A percentile compares a stretch with the other conserved stretches of the same genome.
These are phyloP conservation scores for Glonium stellatum DNA, from an alignment of 495 filamentous ascomycete genomes.

Conservation along the genomic window DNA sequence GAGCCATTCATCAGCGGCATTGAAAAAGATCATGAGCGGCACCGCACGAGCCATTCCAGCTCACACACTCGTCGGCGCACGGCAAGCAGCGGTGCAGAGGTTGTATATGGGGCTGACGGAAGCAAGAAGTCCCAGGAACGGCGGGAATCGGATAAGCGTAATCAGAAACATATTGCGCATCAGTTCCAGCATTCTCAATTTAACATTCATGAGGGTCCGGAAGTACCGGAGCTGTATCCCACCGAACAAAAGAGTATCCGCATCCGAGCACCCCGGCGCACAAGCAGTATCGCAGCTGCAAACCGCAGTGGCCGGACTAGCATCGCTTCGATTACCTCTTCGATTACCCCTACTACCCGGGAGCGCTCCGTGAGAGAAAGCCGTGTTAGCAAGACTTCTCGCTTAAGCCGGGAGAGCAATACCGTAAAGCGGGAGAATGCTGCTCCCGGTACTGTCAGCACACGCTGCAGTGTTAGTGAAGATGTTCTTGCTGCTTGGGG, in stretches of 20 bases:
- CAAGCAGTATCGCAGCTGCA: neutral
- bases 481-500: slow-evolving; percentile 40
- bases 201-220: neutral
- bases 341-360: neutral
- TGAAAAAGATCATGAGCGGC: slow-evolving; percentile 2
- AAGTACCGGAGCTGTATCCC: neutral
- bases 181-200: neutral
- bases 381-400: neutral
- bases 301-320: neutral
- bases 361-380: slow-evolving; percentile 1
- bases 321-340: neutral
- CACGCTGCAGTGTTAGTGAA: slow-evolving; percentile 36
- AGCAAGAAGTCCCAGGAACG: neutral
- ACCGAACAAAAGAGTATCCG: neutral
- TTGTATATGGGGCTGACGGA: slow-evolving; percentile 2
- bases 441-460: slow-evolving; percentile 7
- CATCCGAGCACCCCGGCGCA: neutral
- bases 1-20: slow-evolving; percentile 9
- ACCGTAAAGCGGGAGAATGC: slow-evolving; percentile 16
- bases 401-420: slow-evolving; percentile 15
- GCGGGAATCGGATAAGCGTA: neutral
- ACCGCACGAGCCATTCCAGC: slow-evolving; percentile 1
- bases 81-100: slow-evolving; percentile 21
- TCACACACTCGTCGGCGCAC: slow-evolving; percentile 20
- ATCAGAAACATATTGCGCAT: neutral